Evolutionary conservation across 2,329 filamentous ascomycete genomes (phyloP).

Genomic region (Microcyclospora tardicrescens): DNA sequence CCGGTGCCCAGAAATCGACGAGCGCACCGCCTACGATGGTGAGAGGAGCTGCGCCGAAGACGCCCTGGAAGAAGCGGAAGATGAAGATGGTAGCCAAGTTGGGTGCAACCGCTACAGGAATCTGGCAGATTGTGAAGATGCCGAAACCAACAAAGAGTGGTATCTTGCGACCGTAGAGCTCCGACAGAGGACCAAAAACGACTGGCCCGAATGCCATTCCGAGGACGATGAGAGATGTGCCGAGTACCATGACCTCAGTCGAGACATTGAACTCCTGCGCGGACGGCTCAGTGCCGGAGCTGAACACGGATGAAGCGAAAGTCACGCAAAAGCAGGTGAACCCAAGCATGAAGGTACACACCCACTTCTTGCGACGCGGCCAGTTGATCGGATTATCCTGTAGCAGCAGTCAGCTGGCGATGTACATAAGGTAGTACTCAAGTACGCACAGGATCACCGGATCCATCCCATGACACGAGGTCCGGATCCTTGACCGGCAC

Average conservation of each 20-base stretch:
- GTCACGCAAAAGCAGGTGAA: constrained; percentile 35
- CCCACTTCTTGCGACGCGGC: constrained; percentile 26
- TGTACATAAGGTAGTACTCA: too few species aligned
- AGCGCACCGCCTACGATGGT: constrained; percentile 39
- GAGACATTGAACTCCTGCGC: constrained; percentile 34
- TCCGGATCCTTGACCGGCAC: too few species aligned
- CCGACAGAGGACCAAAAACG: constrained; percentile 41
- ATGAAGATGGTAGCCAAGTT: constrained; percentile 44
- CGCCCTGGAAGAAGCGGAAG: constrained; percentile 40
- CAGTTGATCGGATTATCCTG: constrained; percentile 18
- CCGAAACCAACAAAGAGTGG: constrained; percentile 40
- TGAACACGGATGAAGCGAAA: constrained; percentile 37
- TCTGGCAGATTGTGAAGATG: constrained; percentile 41
- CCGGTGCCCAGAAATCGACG: constrained; percentile 37
- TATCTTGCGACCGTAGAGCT: constrained; percentile 40
- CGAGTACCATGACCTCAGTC: constrained; percentile 36
- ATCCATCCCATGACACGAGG: too few species aligned
- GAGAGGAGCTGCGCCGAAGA: constrained; percentile 39
- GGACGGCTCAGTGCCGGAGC: constrained; percentile 28
- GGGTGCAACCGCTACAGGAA: constrained; percentile 41
- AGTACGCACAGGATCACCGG: too few species aligned
- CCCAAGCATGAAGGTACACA: constrained; percentile 29
- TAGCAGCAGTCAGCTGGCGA: too few species aligned
- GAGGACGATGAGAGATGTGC: constrained; percentile 36
- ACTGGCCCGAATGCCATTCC: constrained; percentile 14